Base-by-base conservation (phyloP, 768 basidiomycete species). In the Tricholomella constricta region DNA sequence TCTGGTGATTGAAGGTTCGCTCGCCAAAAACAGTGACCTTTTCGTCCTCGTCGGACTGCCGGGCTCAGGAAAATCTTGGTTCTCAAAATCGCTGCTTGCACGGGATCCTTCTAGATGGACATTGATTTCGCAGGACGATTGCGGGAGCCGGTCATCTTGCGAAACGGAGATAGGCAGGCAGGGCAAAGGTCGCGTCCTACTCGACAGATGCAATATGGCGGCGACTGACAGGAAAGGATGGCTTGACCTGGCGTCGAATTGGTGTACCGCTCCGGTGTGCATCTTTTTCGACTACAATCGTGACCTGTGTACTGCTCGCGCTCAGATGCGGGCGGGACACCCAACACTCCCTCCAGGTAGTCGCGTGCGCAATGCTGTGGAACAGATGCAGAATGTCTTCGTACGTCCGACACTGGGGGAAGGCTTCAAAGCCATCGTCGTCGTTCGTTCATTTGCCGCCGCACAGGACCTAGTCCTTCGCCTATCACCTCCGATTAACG, bases 1-100 rank as follows among this genome's bases (percentile, higher is more conserved):
- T 11, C 57, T 80, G 50, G 74, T 75, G 43, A 65, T 81, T 25
- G 73, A 77, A 55, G 81, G 80, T 2, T 57, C 56, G 1, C 60
- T 78, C 1, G 65, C 60, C 6, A 56, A 64, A 11, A 65, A 68
- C 1, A 64, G 56, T 32, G 78, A 83, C 51, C 63, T 86, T 6
- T 69, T 82, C 60, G 51, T 85, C 11, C 66, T 85, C n/a, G 81
- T 84, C 6, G 83, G 84, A 7, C 74, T 84, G 2, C 82, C 84
- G 2, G 84, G 84, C 2, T 79, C 83, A 0, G 84, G 83, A 20
- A 85, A 85, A 62, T 79, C 82, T 1, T 81, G 77, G 75, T 73
- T 84, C 48, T 71, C 78, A 1, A 70, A 72, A n/a, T 69, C 78
- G 1, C 64, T 85, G 19, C 57, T 78, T 0, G 72, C 75, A 2